Evolutionary conservation across 768 basidiomycete genomes (phyloP).

Genomic region (Termitomyces sp.): DNA sequence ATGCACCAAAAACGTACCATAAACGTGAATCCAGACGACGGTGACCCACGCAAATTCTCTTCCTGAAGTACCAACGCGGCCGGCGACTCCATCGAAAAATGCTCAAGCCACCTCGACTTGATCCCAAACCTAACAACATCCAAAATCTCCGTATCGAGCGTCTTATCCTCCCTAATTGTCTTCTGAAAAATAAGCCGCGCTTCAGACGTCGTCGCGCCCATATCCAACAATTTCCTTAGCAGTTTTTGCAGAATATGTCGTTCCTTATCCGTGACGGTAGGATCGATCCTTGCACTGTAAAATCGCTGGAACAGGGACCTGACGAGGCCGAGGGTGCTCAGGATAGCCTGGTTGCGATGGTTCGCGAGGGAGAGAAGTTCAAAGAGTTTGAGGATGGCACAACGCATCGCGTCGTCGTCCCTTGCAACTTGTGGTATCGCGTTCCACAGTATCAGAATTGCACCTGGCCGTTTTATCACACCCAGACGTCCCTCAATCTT

Average conservation of each 20-base stretch:
- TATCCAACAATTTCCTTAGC: slow-evolving; percentile 66
- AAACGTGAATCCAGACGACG: slow-evolving; percentile 66
- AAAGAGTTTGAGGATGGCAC: slow-evolving; percentile 56
- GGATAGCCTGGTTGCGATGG: slow-evolving; percentile 69
- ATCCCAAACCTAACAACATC: slow-evolving; percentile 70
- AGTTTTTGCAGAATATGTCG: slow-evolving; percentile 60
- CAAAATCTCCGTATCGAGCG: slow-evolving; percentile 61
- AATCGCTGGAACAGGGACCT: slow-evolving; percentile 52
- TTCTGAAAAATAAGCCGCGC: slow-evolving; percentile 63
- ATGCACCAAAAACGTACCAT: slow-evolving; percentile 44
- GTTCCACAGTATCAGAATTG: slow-evolving; percentile 60
- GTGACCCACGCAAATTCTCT: slow-evolving; percentile 50
- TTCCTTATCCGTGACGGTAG: slow-evolving; percentile 42
- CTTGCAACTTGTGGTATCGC: slow-evolving; percentile 35
- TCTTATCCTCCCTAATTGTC: slow-evolving; percentile 46
- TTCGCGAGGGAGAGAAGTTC: slow-evolving; percentile 59
- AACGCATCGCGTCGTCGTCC: slow-evolving; percentile 43
- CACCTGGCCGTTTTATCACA: slow-evolving; percentile 56
- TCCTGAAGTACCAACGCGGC: slow-evolving; percentile 52
- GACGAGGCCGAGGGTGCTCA: slow-evolving; percentile 60
- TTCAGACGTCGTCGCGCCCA: slow-evolving; percentile 67
- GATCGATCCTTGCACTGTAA: slow-evolving; percentile 25
- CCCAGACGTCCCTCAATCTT: slow-evolving; percentile 45
- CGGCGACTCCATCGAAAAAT: slow-evolving; percentile 64
- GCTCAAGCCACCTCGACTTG: slow-evolving; percentile 77